Evolutionary conservation across 2,329 filamentous ascomycete genomes (phyloP).

Genomic region (Aspergillus sp.): DNA sequence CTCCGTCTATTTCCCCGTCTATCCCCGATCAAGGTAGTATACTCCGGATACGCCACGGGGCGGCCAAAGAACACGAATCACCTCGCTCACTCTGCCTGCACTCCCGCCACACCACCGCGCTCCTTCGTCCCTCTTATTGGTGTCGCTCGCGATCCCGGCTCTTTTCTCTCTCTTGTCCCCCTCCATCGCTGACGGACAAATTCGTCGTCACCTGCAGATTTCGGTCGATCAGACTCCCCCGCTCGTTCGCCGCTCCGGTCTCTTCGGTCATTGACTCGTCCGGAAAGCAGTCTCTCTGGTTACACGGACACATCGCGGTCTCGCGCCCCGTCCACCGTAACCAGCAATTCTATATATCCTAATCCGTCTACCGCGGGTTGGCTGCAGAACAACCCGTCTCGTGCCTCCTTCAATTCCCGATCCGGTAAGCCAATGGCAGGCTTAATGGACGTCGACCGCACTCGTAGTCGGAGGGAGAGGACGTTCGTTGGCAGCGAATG

Average conservation of each 20-base stretch:
- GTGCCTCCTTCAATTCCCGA: slow-evolving; percentile 36
- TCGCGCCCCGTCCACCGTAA: slow-evolving; percentile 24
- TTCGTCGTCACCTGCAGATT: slow-evolving; percentile 23
- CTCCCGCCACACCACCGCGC: slow-evolving; percentile 11
- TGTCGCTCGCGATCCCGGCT: slow-evolving; percentile 6
- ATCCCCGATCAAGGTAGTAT: slow-evolving; percentile 5
- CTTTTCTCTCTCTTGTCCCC: slow-evolving; percentile 1
- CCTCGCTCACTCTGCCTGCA: slow-evolving; percentile 11
- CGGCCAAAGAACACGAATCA: slow-evolving; percentile 7
- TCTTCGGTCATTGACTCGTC: slow-evolving; percentile 30
- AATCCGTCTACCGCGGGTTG: slow-evolving; percentile 15
- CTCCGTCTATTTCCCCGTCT: slow-evolving; percentile 8
- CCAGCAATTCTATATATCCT: slow-evolving; percentile 18
- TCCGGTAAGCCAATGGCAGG: slow-evolving; percentile 54
- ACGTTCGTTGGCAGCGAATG: slow-evolving; percentile 95
- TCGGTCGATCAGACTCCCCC: slow-evolving; percentile 28
- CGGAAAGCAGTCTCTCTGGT: slow-evolving; percentile 27
- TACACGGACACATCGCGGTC: slow-evolving; percentile 23
- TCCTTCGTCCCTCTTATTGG: slow-evolving; percentile 9
- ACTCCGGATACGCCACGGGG: slow-evolving; percentile 10
- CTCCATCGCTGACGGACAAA: slow-evolving; percentile 21
- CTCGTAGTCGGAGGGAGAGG: slow-evolving; percentile 77
- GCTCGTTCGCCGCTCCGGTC: slow-evolving; percentile 31
- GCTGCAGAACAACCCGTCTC: slow-evolving; percentile 28
- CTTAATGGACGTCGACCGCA: slow-evolving; percentile 72